Evolutionary conservation across 2,329 filamentous ascomycete genomes (phyloP), one percentile per base, ranked within the genome.

Genomic region (Sarocladium strictum): DNA sequence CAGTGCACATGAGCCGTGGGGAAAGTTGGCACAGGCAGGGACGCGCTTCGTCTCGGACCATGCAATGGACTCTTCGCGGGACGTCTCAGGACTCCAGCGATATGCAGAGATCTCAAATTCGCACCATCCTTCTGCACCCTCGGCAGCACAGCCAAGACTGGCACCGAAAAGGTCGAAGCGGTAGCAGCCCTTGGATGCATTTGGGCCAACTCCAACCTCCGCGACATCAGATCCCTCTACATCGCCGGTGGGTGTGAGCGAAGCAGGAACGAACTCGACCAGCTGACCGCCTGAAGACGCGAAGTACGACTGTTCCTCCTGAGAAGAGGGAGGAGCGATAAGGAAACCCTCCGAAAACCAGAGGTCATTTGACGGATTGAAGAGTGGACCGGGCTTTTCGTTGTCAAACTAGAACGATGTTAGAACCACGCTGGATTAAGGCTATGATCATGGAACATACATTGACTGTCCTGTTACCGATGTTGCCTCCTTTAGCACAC

Each of bases 281-380:
- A 74, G 62, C 35, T 72, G 70, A 11, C 67, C 66, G 9, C 72
- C 71, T 14, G 72, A 74, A 2, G 71, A 70, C 11, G 72, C 64
- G 12, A 65, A 56, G 38, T 68, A 74, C 1, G 68, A 65, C 19
- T 51, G 47, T 35, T 69, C 64, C 11, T 62, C 56, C 19, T 68
- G 62, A 2, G 64, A 61, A 9, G 67, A 67, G 23, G 67, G 67
- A 2, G 72, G 70, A 1, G 66, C 65, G 47, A 73, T 62, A 5
- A 72, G 60, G 54, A 74, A 74, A 2, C 72, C 72, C 55, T 70
- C 64, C 24, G 72, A 73, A 54, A 74, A 74, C 71, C 71, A 74
- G 26, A 73, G 63, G 47, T 70, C 67, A 6, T 68, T 64, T 17
- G 65, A 62, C 1, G 72, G 72, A 21, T 73, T 73, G 60, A 72